These are phyloP conservation scores for Psilocybe tampanensis DNA, from an alignment of 768 basidiomycete species.

Conservation along the genomic window DNA sequence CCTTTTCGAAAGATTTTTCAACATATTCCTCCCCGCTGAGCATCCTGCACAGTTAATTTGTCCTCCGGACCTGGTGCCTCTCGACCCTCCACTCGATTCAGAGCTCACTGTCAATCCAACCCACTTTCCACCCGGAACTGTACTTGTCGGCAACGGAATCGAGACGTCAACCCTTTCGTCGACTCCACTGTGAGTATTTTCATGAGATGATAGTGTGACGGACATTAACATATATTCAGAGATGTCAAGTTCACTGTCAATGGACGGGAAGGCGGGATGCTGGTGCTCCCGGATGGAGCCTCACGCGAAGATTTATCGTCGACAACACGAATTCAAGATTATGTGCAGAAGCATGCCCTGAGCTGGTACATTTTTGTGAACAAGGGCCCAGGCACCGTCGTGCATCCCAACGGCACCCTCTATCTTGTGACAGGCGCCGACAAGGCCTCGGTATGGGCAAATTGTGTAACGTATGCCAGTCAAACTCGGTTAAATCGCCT, in stretches of 20 bases:
- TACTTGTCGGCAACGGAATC: neutral
- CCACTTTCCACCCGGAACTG: neutral
- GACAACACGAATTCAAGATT: no score
- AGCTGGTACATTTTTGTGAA: conserved; percentile 9
- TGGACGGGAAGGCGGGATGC: conserved; percentile 12
- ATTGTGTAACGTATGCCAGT: neutral
- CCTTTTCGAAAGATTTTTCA: conserved; percentile 15
- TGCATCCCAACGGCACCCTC: conserved; percentile 4
- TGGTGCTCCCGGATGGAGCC: conserved; percentile 3
- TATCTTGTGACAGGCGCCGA: conserved; percentile 13
- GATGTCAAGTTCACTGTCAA: conserved; percentile 3
- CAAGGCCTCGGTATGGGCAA: conserved; percentile 5
- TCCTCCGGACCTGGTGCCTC: neutral
- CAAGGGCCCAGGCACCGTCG: no score
- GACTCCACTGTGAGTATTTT: neutral
- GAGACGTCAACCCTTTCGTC: neutral
- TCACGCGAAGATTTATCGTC: no score
- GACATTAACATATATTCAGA: neutral
- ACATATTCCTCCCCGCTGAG: conserved; percentile 8
- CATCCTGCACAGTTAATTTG: neutral
- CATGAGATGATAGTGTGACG: no score
- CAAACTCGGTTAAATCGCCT: no score
- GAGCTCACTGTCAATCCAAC: neutral
- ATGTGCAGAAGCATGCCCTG: neutral
- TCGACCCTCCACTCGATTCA: neutral